Base-by-base conservation (phyloP, 306 rosid species). In the Alnus glutinosa region DNA sequence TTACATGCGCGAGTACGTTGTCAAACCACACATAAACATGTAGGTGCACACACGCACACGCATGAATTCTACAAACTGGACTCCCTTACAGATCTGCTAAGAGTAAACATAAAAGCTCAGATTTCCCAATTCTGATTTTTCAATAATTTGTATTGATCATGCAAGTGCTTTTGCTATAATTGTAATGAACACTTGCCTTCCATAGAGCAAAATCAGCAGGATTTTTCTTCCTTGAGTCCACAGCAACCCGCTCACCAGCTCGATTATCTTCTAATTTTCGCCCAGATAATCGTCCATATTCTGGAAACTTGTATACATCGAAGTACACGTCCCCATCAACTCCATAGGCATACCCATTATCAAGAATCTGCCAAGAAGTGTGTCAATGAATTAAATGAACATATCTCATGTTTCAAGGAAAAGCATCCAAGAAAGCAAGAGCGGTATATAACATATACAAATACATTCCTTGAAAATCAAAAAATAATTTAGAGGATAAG, bases 141-240 rank as follows among this genome's bases (percentile, higher is more conserved):
- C 42, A 67, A 67, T 42, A 67, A 2, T 42, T 67, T 37, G 49
- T n/a, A 73, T 73, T 54, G 52, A 62, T 16, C 2, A 18, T 50
- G n/a, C 28, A 75, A 7, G 11, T 70, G 44, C 19, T 46, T 28
- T 49, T 32, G 70, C 36, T 58, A 75, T 42, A 74, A 77, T 49
- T 50, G 5, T 77, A 68, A 44, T 72, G 48, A 47, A 77, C 46
- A 83, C 47, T 37, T 83, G 90, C 98, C 98, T 95, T 93, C 98
- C 99, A 95, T 64, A 95, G 87, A 80, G 99, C 96, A 91, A 95
- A 95, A 86, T 95, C 99, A 81, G 98, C 99, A 74, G 98, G 98
- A 80, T 93, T 82, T 87, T 84, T 88, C 93, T 95, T 93, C 88
- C 98, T 95, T 28, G 88, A 81, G 85, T 95, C 99, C 79, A 95